Evolutionary conservation across 225 moss, liverwort and hornwort genomes (phyloP).

Genomic region (Polytrichum commune): DNA sequence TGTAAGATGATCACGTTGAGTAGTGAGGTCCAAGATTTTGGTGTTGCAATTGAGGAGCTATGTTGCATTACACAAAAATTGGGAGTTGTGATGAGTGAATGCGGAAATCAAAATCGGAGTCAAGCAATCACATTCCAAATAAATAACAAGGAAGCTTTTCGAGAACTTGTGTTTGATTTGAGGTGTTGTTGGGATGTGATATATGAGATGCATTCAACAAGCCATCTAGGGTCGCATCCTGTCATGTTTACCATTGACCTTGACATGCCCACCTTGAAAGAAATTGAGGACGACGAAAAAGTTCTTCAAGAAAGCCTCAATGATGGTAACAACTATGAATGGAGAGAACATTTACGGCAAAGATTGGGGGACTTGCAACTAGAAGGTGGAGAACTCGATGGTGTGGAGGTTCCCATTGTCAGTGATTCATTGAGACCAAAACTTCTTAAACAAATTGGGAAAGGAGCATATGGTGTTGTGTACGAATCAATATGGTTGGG

Average conservation of each 20-base stretch:
- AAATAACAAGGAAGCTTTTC: not conserved
- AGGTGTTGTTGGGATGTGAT: not conserved
- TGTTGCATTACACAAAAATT: not conserved
- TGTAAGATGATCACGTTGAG: not conserved
- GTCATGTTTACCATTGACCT: not conserved
- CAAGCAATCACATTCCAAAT: not conserved
- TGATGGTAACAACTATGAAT: not conserved
- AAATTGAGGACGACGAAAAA: not conserved
- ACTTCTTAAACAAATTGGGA: not conserved
- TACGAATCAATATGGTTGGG: constrained; percentile 7
- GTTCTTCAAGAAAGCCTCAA: not conserved
- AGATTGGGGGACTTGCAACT: not conserved
- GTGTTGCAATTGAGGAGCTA: not conserved
- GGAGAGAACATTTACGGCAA: not conserved
- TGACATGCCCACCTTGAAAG: not conserved
- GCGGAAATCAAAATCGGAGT: not conserved
- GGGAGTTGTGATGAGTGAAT: not conserved
- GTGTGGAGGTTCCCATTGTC: not conserved
- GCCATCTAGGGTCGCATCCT: not conserved
- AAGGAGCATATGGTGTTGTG: not conserved
- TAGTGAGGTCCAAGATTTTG: not conserved
- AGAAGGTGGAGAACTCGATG: not conserved
- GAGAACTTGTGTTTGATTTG: not conserved
- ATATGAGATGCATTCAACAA: not conserved
- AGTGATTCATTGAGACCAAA: not conserved